Conservation (phyloP, 148 eudicot species). For the Cornus suecica region DNA sequence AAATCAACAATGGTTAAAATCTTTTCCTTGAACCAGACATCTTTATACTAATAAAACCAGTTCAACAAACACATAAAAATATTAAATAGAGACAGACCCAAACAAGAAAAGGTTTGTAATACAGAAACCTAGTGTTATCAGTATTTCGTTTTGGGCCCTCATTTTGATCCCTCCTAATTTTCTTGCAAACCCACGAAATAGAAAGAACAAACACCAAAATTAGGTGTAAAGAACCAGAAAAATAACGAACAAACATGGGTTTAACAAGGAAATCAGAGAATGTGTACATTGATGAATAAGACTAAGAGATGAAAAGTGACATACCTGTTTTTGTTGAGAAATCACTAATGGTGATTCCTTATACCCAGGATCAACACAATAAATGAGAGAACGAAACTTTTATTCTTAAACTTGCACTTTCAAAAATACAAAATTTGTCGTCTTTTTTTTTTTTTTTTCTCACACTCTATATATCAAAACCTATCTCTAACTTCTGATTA, state of each 20-base stretch:
- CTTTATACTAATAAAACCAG: conserved; percentile 48
- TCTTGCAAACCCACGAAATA: not conserved
- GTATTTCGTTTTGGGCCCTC: conserved; percentile 20
- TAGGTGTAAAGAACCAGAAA: not conserved
- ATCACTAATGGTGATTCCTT: no score
- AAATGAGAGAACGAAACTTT: no score
- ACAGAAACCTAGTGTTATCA: conserved; percentile 19
- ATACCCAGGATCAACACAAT: no score
- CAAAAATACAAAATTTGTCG: no score
- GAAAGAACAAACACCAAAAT: not conserved
- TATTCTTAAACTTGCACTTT: no score
- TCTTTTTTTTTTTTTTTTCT: no score
- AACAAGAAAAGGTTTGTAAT: conserved; percentile 31
- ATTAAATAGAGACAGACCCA: conserved; percentile 35
- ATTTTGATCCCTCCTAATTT: not conserved
- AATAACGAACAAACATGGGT: not conserved
- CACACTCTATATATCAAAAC: no score
- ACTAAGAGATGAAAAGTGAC: not conserved
- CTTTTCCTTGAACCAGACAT: conserved; percentile 47
- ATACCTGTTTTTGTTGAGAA: no score
- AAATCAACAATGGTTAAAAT: conserved; percentile 39
- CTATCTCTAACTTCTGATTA: no score
- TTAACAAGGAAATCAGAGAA: not conserved
- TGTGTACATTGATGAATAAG: not conserved
- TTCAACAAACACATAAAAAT: conserved; percentile 31